A percentile compares a stretch with the other conserved stretches of the same genome.
Evolutionary conservation across 2,329 filamentous ascomycete genomes (phyloP).

Genomic region (Colletotrichum cordylinicola): DNA sequence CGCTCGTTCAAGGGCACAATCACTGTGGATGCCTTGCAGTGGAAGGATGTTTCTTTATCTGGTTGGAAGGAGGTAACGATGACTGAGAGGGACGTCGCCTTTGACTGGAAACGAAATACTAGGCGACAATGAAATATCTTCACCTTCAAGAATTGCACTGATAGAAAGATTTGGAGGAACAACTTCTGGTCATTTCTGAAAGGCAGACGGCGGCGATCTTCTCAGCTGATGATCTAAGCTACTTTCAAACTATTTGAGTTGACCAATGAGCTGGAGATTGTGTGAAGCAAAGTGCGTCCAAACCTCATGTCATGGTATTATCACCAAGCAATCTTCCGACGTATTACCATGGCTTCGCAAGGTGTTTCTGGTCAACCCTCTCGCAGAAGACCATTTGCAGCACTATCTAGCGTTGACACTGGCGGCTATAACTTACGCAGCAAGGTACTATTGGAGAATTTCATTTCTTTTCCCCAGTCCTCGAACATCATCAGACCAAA

Average conservation of each 20-base stretch:
- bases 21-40: background rate
- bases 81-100: slow-evolving; percentile 7
- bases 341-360: background rate
- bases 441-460: background rate
- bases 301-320: background rate
- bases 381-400: background rate
- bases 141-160: background rate
- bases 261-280: background rate
- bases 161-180: background rate
- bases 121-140: background rate
- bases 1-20: slow-evolving; percentile 12
- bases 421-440: background rate
- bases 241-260: background rate
- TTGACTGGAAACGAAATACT: background rate
- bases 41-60: slow-evolving; percentile 4
- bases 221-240: no score
- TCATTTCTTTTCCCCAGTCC: background rate
- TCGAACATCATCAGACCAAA: background rate
- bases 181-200: background rate
- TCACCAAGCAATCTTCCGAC: background rate
- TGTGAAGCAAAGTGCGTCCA: background rate
- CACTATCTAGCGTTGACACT: background rate
- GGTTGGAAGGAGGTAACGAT: slow-evolving; percentile 10
- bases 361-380: background rate
- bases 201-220: background rate